Evolutionary conservation across 2,329 filamentous ascomycete genomes (phyloP).

Genomic region (Botrytis medusae): DNA sequence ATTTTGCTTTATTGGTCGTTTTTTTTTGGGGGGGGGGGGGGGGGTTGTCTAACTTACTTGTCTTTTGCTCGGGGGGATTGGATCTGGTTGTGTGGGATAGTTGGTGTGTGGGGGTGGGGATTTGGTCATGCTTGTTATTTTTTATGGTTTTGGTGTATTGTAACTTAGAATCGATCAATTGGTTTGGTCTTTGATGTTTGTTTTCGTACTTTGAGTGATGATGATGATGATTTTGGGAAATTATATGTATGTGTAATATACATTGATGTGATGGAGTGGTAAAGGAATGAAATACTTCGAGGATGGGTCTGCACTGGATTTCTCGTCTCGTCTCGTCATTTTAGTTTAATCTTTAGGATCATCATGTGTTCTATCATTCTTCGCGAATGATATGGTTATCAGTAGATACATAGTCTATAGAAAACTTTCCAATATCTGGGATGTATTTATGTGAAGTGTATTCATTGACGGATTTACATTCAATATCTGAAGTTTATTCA

Average conservation of each 20-base stretch:
- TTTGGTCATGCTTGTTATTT: background rate
- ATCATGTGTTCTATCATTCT: background rate
- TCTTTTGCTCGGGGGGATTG: background rate
- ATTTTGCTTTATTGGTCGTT: background rate
- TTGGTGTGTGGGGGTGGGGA: background rate
- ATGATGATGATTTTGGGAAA: background rate
- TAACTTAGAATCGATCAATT: background rate
- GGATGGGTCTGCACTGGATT: background rate
- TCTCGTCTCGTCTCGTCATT: accelerated
- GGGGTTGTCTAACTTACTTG: background rate
- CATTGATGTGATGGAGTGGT: no score
- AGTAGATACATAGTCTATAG: background rate
- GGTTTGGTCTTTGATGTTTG: background rate
- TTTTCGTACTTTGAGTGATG: background rate
- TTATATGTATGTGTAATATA: background rate
- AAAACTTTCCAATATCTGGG: background rate
- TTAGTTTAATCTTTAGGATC: background rate
- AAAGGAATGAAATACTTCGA: background rate
- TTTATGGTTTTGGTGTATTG: background rate
- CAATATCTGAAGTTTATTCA: background rate
- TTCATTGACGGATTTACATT: accelerated
- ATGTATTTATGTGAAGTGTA: background rate
- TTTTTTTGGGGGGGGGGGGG: background rate
- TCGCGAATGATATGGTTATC: background rate
- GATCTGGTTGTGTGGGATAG: background rate